These are phyloP conservation scores for Kluyveromyces aestuarii DNA, from an alignment of 805 yeast genomes.

Conservation along the genomic window DNA sequence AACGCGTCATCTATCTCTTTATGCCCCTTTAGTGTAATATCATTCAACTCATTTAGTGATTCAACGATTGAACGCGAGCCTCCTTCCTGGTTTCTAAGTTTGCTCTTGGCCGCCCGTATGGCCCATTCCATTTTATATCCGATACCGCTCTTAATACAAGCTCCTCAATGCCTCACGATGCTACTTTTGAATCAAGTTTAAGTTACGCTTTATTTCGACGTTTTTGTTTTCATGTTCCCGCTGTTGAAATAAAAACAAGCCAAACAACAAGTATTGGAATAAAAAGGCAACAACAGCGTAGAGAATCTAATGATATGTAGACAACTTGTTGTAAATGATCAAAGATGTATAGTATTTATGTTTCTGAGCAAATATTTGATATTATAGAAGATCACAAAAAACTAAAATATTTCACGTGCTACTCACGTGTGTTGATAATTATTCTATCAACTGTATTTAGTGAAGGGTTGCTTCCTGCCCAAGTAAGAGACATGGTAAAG, in stretches of 20 bases:
- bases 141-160: not conserved
- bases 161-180: not conserved
- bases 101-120: constrained; percentile 21
- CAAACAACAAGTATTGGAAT: not conserved
- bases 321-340: not conserved
- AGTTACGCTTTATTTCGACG: not conserved
- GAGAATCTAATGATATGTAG: not conserved
- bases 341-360: too few relatives aligned
- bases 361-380: too few relatives aligned
- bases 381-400: too few relatives aligned
- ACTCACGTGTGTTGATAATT: too few relatives aligned
- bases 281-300: not conserved
- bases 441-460: too few relatives aligned
- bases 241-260: not conserved
- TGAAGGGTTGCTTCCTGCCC: too few relatives aligned
- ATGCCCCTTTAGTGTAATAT: constrained; percentile 16
- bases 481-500: too few relatives aligned
- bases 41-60: constrained; percentile 21
- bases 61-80: constrained; percentile 26
- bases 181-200: not conserved
- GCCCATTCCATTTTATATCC: constrained; percentile 24
- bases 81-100: constrained; percentile 20
- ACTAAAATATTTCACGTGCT: too few relatives aligned
- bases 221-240: not conserved
- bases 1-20: constrained; percentile 12